Conservation (phyloP, 495 filamentous ascomycete genomes). For the Choiromyces venosus region DNA sequence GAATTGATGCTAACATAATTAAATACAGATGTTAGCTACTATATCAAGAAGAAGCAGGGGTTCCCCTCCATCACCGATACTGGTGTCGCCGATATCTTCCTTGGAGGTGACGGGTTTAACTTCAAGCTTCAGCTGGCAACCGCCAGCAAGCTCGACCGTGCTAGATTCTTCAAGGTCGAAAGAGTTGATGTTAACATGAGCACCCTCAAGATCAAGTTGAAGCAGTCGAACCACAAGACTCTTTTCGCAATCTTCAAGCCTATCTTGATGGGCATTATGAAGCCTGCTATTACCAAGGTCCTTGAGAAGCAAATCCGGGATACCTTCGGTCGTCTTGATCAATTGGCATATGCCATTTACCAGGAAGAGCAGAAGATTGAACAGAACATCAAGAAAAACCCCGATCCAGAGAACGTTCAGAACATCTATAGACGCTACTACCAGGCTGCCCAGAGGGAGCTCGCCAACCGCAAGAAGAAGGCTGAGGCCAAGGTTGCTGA, state of each 20-base stretch:
- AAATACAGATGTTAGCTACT: slow-evolving; percentile 73
- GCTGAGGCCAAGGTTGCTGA: slow-evolving; percentile 56
- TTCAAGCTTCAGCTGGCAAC: slow-evolving; percentile 89
- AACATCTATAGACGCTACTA: slow-evolving; percentile 86
- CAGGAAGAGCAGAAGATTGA: slow-evolving; percentile 70
- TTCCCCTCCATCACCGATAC: slow-evolving; percentile 86
- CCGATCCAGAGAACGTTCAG: slow-evolving; percentile 66
- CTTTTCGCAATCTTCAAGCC: slow-evolving; percentile 87
- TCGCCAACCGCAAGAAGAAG: slow-evolving; percentile 69
- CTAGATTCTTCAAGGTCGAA: slow-evolving; percentile 90
- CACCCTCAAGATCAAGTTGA: slow-evolving; percentile 80
- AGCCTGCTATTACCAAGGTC: slow-evolving; percentile 77
- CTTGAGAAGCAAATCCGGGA: slow-evolving; percentile 83
- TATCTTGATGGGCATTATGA: slow-evolving; percentile 72
- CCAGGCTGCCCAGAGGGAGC: slow-evolving; percentile 64
- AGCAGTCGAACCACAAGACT: slow-evolving; percentile 89
- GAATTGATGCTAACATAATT: slow-evolving; percentile 8
- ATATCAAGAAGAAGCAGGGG: slow-evolving; percentile 91
- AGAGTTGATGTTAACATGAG: slow-evolving; percentile 78
- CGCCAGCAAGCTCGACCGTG: slow-evolving; percentile 66
- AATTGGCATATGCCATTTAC: slow-evolving; percentile 67
- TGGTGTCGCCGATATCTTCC: slow-evolving; percentile 83
- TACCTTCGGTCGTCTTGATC: slow-evolving; percentile 64
- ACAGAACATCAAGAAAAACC: slow-evolving; percentile 54
- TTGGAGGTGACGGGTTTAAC: slow-evolving; percentile 79